Base-by-base conservation (phyloP, 768 basidiomycete species). In the Cystobasidium tubakii region DNA sequence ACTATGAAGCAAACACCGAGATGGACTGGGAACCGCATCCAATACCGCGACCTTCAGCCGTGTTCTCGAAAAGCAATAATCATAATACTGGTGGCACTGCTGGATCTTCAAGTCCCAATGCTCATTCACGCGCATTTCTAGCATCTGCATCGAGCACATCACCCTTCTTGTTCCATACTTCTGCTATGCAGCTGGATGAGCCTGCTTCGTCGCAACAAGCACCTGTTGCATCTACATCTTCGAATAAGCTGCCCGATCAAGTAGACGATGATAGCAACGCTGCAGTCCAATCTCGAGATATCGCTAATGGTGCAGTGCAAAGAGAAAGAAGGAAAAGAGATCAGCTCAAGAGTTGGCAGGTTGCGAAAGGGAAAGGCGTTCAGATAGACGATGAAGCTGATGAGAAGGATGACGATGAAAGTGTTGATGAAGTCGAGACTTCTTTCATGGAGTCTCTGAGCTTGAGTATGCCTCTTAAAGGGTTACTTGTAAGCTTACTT, bases 131-230 rank as follows among this genome's bases (percentile, higher is more conserved):
- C 69, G 46, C 27, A 27, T 60, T 71, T 31, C 21, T 55, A 17
- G 7, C 69, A n/a, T 71, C 69, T 29, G 33, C 31, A n/a, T 29
- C 53, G 25, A 71, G 53, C 69, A 29, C 19, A 13, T 34, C 69
- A 25, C 69, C 69, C 57, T 72, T 72, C 55, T 19, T 72, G 29
- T 72, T 72, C 12, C 19, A 57, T 39, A 31, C 69, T 13, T 72
- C 69, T 1, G n/a, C 57, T 9, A 50, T 46, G 23, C 44, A 50
- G 27, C 46, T 55, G 23, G 33, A 34, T 36, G n/a, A 46, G 31
- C n/a, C 39, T 3, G n/a, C 27, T 15, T 17, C 10, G 27, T 27
- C 12, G 12, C 60, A 57, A 19, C 55, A 27, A 23, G 55, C 27
- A 21, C 69, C 55, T 12, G n/a, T 57, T 10, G 33, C 54, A 60